phyloP scores from a whole-genome alignment of 495 filamentous ascomycete genomes.

The Oidiodendron maius region DNA sequence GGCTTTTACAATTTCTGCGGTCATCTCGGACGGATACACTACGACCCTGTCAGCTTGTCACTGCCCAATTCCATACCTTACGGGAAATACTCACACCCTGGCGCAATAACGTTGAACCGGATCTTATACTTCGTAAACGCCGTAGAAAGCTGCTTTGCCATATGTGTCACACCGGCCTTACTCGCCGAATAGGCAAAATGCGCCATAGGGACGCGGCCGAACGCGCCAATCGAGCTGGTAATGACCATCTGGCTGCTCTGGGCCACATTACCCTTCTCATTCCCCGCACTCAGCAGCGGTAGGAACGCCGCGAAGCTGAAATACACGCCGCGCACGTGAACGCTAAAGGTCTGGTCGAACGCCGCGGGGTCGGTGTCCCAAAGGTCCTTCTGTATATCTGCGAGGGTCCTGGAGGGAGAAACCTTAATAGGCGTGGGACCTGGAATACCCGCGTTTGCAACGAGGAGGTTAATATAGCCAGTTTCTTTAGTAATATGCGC shows the following conservation, averaged over 20 bases:
- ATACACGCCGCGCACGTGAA: constrained; percentile 56
- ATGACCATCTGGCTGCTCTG: constrained; percentile 58
- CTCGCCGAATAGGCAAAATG: constrained; percentile 57
- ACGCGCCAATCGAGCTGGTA: constrained; percentile 54
- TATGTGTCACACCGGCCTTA: constrained; percentile 58
- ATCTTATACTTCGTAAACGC: constrained; percentile 52
- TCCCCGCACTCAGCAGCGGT: constrained; percentile 55
- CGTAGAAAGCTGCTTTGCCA: constrained; percentile 56
- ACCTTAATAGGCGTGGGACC: constrained; percentile 36
- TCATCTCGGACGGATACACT: constrained; percentile 64
- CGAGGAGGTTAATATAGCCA: constrained; percentile 54
- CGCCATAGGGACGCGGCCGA: constrained; percentile 48
- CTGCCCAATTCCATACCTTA: not conserved
- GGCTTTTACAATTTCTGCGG: constrained; percentile 39
- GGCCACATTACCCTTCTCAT: constrained; percentile 43
- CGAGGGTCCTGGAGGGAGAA: constrained; percentile 31
- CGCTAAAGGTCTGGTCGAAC: constrained; percentile 49
- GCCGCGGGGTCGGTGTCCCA: constrained; percentile 48
- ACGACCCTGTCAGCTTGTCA: not conserved
- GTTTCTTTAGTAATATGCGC: constrained; percentile 42
- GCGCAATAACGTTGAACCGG: constrained; percentile 56
- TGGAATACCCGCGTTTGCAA: constrained; percentile 61
- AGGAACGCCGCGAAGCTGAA: constrained; percentile 61
- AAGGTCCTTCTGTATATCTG: constrained; percentile 44
- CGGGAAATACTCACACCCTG: constrained; percentile 48